These are phyloP conservation scores for Coffea eugenioides DNA, from an alignment of 257 asterid species.

Conservation along the genomic window DNA sequence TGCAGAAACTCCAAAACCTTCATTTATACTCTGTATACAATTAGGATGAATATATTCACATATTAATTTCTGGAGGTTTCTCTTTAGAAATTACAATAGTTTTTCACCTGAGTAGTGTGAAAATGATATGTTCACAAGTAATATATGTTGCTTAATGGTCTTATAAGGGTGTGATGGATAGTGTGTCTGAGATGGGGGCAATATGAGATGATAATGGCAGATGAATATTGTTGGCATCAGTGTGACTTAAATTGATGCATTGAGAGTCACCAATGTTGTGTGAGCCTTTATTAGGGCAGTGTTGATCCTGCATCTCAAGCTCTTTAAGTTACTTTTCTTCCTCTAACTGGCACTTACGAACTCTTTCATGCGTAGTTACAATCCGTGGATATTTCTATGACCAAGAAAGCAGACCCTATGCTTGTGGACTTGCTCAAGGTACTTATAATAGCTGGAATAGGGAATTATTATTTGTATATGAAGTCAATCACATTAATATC, in stretches of 20 bases:
- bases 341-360: background rate
- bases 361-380: conserved; percentile 49
- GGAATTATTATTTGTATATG: background rate
- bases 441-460: conserved; percentile 18
- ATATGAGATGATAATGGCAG: background rate
- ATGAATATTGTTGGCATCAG: background rate
- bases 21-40: background rate
- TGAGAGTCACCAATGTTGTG: too few species aligned
- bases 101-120: background rate
- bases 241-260: background rate
- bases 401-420: conserved; percentile 52
- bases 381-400: conserved; percentile 61
- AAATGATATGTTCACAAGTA: background rate
- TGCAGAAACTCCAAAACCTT: background rate
- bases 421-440: conserved; percentile 87
- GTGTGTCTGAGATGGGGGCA: background rate
- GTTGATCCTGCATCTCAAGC: background rate
- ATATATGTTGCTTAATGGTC: background rate
- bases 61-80: background rate
- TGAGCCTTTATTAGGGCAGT: background rate
- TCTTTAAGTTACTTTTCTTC: background rate
- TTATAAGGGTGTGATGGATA: background rate
- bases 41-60: background rate
- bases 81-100: background rate
- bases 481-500: background rate